Percentiles rank a stretch among this genome's conserved stretches.
Conservation (phyloP, 768 basidiomycete species). For the Rhizopogon vinicolor region DNA sequence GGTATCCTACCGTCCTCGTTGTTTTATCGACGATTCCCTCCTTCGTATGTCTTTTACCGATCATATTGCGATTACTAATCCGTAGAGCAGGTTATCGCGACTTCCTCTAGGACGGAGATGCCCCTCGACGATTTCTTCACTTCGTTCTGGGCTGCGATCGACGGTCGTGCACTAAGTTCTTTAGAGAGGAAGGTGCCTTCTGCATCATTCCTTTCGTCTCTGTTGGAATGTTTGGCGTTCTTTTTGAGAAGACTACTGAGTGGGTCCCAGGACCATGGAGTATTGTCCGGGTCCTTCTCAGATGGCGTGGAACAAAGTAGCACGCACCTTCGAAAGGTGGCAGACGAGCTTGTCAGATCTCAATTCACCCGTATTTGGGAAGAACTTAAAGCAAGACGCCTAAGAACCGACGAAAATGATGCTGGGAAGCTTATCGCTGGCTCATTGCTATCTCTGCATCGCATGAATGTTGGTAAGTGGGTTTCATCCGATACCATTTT, state of each 20-base stretch:
- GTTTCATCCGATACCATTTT: slow-evolving; percentile 3
- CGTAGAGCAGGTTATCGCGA: slow-evolving; percentile 12
- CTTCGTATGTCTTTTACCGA: slow-evolving; percentile 38
- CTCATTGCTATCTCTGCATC: slow-evolving; percentile 26
- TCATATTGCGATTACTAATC: neutral
- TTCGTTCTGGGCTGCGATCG: slow-evolving; percentile 81
- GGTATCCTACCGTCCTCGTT: slow-evolving; percentile 80
- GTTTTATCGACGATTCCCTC: slow-evolving; percentile 78
- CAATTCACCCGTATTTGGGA: slow-evolving; percentile 48
- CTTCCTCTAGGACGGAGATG: slow-evolving; percentile 8
- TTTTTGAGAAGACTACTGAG: slow-evolving; percentile 40
- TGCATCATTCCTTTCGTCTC: slow-evolving; percentile 61
- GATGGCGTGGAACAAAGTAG: slow-evolving; percentile 4
- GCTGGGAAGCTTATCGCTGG: slow-evolving; percentile 43
- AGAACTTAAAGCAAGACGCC: slow-evolving; percentile 34
- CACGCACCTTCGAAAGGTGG: neutral
- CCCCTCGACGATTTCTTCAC: slow-evolving; percentile 52
- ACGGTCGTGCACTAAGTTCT: slow-evolving; percentile 58
- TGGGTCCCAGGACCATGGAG: slow-evolving; percentile 11
- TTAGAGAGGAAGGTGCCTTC: slow-evolving; percentile 48
- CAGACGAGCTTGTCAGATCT: slow-evolving; percentile 32
- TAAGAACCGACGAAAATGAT: slow-evolving; percentile 43
- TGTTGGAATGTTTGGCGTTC: slow-evolving; percentile 69
- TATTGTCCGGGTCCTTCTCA: neutral
- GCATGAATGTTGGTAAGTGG: slow-evolving; percentile 21